Base-by-base conservation (phyloP, 1,284 basidiomycete species). In the Kalmanozyma brasiliensis region DNA sequence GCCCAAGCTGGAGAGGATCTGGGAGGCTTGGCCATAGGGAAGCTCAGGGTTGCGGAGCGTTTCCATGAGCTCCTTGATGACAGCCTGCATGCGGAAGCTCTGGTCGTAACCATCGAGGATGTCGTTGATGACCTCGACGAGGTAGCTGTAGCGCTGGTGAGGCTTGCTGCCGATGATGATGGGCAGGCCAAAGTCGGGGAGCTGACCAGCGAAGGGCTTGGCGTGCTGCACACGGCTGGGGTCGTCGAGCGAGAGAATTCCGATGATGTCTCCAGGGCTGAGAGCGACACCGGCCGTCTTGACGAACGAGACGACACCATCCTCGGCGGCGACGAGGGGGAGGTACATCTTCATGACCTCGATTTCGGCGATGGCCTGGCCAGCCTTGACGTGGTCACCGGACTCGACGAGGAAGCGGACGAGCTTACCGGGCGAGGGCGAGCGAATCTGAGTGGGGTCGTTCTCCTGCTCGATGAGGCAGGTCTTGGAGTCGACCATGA, bases 401-500 rank as follows among this genome's bases (percentile, higher is more conserved):
- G 92, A 95, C 79, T 98, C 95, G 68, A 98, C 90, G 67, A 98
- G 88, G 86, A 91, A 95, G 49, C 94, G 88, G 57, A 98, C 89
- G 44, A 99, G 88, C 85, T 99, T 99, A 47, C 96, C 96, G 22
- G 96, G 96, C 84, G 91, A 93, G 11, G 96, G 96, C 79, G 91
- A 94, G 78, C 95, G 87, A 56, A 98, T 86, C 84, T 98, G 95
- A 16, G 96, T 98, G 7, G 96, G 96, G 82, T 99, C 96, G 78
- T 97, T 97, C 87, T 98, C 96, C 84, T 98, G 94, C 84, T 98
- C 96, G 76, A 99, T 95, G 83, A 97, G 87, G 83, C 94, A 96
- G 24, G 96, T 98, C 87, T 97, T 96, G 67, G 93, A 88, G 70
- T 82, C 94, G 70, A 98, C 89, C 88, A 95, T 95, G 70, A 98